Evolutionary conservation across 106 monocot species (phyloP).

Genomic region (Dioscorea zingiberensis): DNA sequence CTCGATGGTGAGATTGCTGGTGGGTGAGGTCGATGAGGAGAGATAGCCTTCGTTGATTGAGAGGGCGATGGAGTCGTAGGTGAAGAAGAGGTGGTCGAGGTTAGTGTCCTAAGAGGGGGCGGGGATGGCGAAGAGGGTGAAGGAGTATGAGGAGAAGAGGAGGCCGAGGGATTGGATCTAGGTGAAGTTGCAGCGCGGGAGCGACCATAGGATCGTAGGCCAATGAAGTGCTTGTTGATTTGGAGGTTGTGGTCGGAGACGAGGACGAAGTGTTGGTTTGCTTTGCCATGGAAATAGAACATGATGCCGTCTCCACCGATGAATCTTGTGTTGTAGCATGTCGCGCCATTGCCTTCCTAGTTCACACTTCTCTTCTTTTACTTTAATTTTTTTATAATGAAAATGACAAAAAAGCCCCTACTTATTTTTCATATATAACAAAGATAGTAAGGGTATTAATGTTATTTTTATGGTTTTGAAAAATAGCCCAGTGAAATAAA

Average conservation of each 20-base stretch:
- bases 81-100: slow-evolving; percentile 14
- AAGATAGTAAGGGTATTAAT: no score
- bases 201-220: slow-evolving; percentile 21
- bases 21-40: slow-evolving; percentile 11
- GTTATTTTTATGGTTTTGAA: no score
- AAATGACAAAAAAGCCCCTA: no score
- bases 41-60: slow-evolving; percentile 7
- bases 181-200: slow-evolving; percentile 35
- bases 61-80: slow-evolving; percentile 15
- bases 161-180: slow-evolving; percentile 27
- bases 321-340: slow-evolving; percentile 28
- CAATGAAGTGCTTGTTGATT: slow-evolving; percentile 44
- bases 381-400: no score
- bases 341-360: slow-evolving; percentile 19
- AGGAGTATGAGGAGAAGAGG: slow-evolving; percentile 16
- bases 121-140: slow-evolving; percentile 14
- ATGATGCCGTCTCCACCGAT: slow-evolving; percentile 34
- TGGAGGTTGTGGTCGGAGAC: slow-evolving; percentile 31
- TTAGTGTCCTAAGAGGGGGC: slow-evolving; percentile 7
- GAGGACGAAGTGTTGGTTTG: slow-evolving; percentile 24
- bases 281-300: slow-evolving; percentile 50
- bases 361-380: no score
- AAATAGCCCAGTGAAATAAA: no score
- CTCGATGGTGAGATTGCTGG: slow-evolving; percentile 3
- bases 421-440: no score